A percentile compares a stretch with the other conserved stretches of the same genome.
phyloP scores from a whole-genome alignment of 108 stramenopile genomes.

The Cyclostephanos invisitatus region DNA sequence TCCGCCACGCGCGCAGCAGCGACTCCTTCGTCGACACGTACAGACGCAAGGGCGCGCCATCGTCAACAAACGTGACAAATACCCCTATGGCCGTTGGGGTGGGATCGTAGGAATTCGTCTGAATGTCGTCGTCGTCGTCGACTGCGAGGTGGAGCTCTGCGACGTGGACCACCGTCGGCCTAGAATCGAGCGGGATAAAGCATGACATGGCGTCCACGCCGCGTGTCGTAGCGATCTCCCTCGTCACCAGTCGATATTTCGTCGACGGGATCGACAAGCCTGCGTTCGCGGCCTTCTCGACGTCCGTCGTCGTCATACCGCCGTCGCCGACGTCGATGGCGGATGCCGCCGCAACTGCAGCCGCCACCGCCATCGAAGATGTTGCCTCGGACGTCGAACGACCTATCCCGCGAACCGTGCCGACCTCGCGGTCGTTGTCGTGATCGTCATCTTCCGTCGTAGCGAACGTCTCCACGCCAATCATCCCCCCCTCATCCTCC shows the following conservation, averaged over 20 bases:
- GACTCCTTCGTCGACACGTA: slow-evolving; percentile 16
- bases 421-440: background rate
- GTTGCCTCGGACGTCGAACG: background rate
- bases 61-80: slow-evolving; percentile 37
- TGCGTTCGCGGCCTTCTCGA: background rate
- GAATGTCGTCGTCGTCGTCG: background rate
- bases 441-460: slow-evolving; percentile 15
- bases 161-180: slow-evolving; percentile 36
- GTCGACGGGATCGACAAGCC: background rate
- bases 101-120: background rate
- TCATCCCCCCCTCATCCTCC: background rate
- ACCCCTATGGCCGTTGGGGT: slow-evolving; percentile 20
- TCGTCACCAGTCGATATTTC: slow-evolving; percentile 20
- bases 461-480: slow-evolving; percentile 20
- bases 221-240: background rate
- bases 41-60: slow-evolving; percentile 28
- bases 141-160: slow-evolving; percentile 21
- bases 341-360: background rate
- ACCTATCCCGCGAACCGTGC: background rate
- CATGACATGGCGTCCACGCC: background rate
- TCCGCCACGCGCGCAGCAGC: slow-evolving; percentile 9
- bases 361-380: background rate
- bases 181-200: slow-evolving; percentile 24
- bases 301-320: background rate
- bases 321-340: background rate